Evolutionary conservation across 2,329 filamentous ascomycete species (phyloP).

Genomic region (Blastomyces emzantsi): DNA sequence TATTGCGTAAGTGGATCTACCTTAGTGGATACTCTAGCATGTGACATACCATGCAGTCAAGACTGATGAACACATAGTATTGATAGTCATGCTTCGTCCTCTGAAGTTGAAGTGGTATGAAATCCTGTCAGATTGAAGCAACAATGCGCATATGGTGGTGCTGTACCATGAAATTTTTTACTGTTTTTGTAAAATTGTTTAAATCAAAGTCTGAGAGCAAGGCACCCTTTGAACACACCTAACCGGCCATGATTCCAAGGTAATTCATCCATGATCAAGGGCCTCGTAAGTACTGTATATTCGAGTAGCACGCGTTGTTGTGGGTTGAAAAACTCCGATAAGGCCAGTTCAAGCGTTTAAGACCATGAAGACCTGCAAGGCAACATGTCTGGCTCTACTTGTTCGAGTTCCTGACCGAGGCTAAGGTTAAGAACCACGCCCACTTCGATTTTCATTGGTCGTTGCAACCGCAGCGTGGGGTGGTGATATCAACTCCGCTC

Average conservation of each 20-base stretch:
- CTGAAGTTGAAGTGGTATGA: slow-evolving; percentile 23
- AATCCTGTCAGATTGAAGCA: slow-evolving; percentile 23
- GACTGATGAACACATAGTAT: slow-evolving; percentile 25
- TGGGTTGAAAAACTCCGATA: slow-evolving; percentile 53
- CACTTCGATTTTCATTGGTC: too few species aligned
- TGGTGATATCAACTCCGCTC: too few species aligned
- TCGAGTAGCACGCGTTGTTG: slow-evolving; percentile 45
- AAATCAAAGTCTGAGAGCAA: slow-evolving; percentile 22
- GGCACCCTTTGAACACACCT: slow-evolving; percentile 2
- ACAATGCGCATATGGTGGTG: slow-evolving; percentile 21
- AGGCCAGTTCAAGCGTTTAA: too few species aligned
- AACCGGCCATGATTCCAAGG: background rate
- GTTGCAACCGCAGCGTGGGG: too few species aligned
- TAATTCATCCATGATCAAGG: slow-evolving; percentile 3
- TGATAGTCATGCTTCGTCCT: slow-evolving; percentile 23
- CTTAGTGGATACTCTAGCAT: slow-evolving; percentile 20
- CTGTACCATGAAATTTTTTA: slow-evolving; percentile 19
- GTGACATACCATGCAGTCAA: slow-evolving; percentile 24
- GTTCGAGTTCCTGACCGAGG: too few species aligned
- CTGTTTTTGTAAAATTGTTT: slow-evolving; percentile 19
- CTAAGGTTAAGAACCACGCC: too few species aligned
- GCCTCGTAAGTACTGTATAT: slow-evolving; percentile 67
- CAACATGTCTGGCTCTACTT: too few species aligned
- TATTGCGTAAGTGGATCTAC: slow-evolving; percentile 21
- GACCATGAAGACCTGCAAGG: too few species aligned